A percentile compares a stretch with the other conserved stretches of the same genome.
phyloP scores from a whole-genome alignment of 768 basidiomycete species.

The Lactarius hatsudake region DNA sequence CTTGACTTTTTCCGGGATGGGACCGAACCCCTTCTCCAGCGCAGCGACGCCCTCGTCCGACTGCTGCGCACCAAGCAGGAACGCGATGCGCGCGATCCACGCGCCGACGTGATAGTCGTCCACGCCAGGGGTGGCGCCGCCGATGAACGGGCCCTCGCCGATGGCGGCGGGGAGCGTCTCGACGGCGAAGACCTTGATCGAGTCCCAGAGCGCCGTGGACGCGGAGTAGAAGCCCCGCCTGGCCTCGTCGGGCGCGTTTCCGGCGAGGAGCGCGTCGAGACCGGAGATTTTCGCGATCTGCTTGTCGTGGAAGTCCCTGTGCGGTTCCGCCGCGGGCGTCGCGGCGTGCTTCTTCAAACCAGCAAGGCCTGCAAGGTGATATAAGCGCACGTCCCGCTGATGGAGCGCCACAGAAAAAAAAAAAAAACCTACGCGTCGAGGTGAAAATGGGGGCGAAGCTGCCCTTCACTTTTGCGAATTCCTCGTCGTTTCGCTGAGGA shows the following conservation, averaged over 20 bases:
- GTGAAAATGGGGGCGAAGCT: slow-evolving; percentile 39
- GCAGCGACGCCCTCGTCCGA: slow-evolving; percentile 39
- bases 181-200: slow-evolving; percentile 38
- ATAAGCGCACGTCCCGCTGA: neutral
- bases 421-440: slow-evolving; percentile 39
- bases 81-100: slow-evolving; percentile 50
- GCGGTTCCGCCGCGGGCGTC: slow-evolving; percentile 36
- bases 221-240: slow-evolving; percentile 41
- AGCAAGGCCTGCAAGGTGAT: slow-evolving; percentile 39
- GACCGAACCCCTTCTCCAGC: slow-evolving; percentile 41
- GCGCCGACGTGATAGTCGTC: slow-evolving; percentile 55
- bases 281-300: slow-evolving; percentile 42
- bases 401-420: neutral
- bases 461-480: slow-evolving; percentile 39
- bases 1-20: slow-evolving; percentile 39
- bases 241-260: slow-evolving; percentile 36
- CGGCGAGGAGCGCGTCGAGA: slow-evolving; percentile 43
- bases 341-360: slow-evolving; percentile 40
- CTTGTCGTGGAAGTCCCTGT: slow-evolving; percentile 45
- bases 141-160: slow-evolving; percentile 46
- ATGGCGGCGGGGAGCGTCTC: slow-evolving; percentile 42
- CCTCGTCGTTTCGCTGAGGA: slow-evolving; percentile 44
- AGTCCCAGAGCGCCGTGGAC: slow-evolving; percentile 41
- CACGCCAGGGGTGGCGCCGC: slow-evolving; percentile 46
- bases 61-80: slow-evolving; percentile 38